Evolutionary conservation across 345 rosid species (phyloP).

Genomic region (Murraya koenigii): DNA sequence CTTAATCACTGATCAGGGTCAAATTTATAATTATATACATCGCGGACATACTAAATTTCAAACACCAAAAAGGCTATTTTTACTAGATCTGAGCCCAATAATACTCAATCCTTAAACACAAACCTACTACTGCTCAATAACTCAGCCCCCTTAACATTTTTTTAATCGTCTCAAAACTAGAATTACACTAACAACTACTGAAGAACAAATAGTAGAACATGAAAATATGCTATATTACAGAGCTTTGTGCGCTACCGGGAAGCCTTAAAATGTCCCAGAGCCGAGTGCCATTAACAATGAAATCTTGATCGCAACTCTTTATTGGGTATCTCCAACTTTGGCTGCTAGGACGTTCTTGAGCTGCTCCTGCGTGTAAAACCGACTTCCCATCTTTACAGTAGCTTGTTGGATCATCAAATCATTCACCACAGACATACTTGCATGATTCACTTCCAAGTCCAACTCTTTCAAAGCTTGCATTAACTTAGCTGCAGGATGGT

Average conservation of each 20-base stretch:
- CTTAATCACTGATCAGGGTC: constrained; percentile 11
- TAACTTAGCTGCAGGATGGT: constrained; percentile 87
- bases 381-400: constrained; percentile 82
- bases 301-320: constrained; percentile 15
- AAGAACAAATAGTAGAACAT: constrained; percentile 19
- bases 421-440: constrained; percentile 79
- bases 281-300: constrained; percentile 11
- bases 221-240: constrained; percentile 29
- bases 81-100: constrained; percentile 19
- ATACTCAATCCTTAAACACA: constrained; percentile 3
- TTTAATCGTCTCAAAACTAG: constrained; percentile 19
- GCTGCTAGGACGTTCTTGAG: constrained; percentile 56
- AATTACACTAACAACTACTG: constrained; percentile 21
- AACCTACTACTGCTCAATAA: constrained; percentile 10
- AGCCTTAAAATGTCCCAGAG: constrained; percentile 46
- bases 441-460: constrained; percentile 86
- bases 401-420: constrained; percentile 98
- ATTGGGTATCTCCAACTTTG: constrained; percentile 53
- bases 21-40: constrained; percentile 30
- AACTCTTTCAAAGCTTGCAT: constrained; percentile 85
- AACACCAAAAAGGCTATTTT: constrained; percentile 23
- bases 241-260: constrained; percentile 29
- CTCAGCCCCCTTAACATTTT: constrained; percentile 13
- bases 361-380: constrained; percentile 76
- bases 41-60: constrained; percentile 4